Evolutionary conservation across 805 yeast species (phyloP).

Genomic region (Candida silvicultrix): DNA sequence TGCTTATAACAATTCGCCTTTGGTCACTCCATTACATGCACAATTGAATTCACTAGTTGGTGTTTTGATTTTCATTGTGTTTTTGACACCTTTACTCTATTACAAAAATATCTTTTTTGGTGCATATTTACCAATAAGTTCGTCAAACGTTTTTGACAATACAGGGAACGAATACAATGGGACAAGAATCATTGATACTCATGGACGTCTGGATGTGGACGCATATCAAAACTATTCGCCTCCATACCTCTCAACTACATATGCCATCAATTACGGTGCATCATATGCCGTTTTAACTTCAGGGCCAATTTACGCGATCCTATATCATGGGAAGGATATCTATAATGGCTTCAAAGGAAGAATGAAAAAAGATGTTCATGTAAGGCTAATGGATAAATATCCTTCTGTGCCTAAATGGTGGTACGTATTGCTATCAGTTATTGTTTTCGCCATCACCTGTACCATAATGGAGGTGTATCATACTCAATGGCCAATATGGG

Average conservation of each 20-base stretch:
- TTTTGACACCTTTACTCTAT: constrained; percentile 47
- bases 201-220: constrained; percentile 35
- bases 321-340: constrained; percentile 52
- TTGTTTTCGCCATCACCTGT: constrained; percentile 37
- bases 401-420: constrained; percentile 63
- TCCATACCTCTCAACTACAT: constrained; percentile 50
- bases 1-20: constrained; percentile 52
- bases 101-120: constrained; percentile 53
- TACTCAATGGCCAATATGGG: constrained; percentile 48
- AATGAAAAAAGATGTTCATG: constrained; percentile 41
- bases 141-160: constrained; percentile 44
- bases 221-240: constrained; percentile 59
- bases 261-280: constrained; percentile 55
- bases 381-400: constrained; percentile 50
- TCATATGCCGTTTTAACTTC: constrained; percentile 57
- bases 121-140: constrained; percentile 51
- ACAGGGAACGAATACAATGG: constrained; percentile 45
- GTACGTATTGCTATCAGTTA: constrained; percentile 44
- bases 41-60: constrained; percentile 38
- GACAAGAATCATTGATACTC: constrained; percentile 36
- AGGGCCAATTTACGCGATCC: constrained; percentile 45
- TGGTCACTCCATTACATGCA: constrained; percentile 53
- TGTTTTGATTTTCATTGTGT: constrained; percentile 45
- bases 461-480: constrained; percentile 25
- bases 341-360: constrained; percentile 30